phyloP scores from a whole-genome alignment of 164 flowering plant species.

The Magnolia officinalis region DNA sequence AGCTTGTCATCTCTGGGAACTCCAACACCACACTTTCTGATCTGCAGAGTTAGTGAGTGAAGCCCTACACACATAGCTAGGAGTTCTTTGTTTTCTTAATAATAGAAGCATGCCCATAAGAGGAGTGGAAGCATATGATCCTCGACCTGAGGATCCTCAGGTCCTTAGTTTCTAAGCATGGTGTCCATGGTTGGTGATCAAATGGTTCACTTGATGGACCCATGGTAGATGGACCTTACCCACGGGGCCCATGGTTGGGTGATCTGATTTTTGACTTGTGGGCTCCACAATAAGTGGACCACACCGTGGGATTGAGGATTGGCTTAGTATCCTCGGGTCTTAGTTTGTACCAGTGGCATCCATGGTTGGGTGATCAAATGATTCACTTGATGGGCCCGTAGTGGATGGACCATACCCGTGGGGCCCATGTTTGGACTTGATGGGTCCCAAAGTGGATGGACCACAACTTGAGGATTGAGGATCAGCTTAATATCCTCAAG shows the following conservation, averaged over 20 bases:
- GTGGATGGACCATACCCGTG: no score
- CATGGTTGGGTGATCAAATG: neutral
- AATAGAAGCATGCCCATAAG: neutral
- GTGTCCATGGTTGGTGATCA: no score
- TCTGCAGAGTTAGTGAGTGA: conserved; percentile 33
- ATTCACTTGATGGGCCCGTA: neutral
- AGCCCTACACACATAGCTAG: neutral
- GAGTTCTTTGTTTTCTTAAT: neutral
- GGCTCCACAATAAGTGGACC: no score
- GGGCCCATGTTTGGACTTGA: neutral
- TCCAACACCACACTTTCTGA: conserved; percentile 66
- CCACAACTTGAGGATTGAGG: neutral
- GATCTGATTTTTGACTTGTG: no score
- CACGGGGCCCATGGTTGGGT: no score
- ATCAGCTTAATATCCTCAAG: neutral
- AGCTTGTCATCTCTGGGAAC: conserved; percentile 93
- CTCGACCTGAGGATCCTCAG: neutral
- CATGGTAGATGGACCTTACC: neutral
- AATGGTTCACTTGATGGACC: neutral
- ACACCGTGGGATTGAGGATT: no score
- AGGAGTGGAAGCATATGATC: neutral
- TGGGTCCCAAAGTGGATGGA: neutral
- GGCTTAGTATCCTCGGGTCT: neutral
- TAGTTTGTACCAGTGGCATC: no score
- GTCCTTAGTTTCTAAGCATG: no score